Evolutionary conservation across 2,329 filamentous ascomycete genomes (phyloP).

Genomic region (Bipolaris bicolor): DNA sequence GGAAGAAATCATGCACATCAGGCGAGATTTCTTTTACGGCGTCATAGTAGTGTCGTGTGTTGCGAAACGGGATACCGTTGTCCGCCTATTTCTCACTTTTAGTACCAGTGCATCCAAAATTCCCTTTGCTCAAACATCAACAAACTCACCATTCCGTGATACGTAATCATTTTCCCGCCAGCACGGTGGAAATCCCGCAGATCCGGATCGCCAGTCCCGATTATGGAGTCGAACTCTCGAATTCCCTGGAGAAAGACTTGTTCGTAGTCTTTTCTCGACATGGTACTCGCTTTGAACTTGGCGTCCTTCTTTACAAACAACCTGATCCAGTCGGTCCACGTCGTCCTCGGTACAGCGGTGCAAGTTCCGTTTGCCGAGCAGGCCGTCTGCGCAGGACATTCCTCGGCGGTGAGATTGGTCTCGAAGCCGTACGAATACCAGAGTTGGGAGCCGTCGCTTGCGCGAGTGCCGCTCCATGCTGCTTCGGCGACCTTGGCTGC

Average conservation of each 20-base stretch:
- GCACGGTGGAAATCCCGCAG: conserved; percentile 22
- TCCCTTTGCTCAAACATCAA: too few species aligned
- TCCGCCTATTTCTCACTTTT: not conserved
- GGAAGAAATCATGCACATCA: conserved; percentile 29
- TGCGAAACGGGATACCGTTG: conserved; percentile 4
- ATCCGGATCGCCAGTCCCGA: conserved; percentile 24
- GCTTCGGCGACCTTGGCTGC: conserved; percentile 24
- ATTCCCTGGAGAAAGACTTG: not conserved
- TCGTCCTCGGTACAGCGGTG: not conserved
- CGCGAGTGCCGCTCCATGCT: conserved; percentile 23
- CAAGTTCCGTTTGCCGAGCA: conserved; percentile 19
- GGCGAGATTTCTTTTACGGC: conserved; percentile 14
- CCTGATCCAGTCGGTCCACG: conserved; percentile 6
- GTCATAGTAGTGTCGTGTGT: conserved; percentile 22
- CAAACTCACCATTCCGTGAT: conserved; percentile 24
- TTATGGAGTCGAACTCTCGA: conserved; percentile 20
- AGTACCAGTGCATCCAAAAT: too few species aligned
- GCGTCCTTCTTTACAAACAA: conserved; percentile 24
- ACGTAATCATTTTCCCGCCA: conserved; percentile 36
- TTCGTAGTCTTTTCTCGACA: not conserved
- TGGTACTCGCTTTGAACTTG: conserved; percentile 2
- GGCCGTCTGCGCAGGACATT: conserved; percentile 15
- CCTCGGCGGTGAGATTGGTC: conserved; percentile 15
- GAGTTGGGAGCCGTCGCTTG: conserved; percentile 20
- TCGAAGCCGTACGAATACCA: conserved; percentile 21